Conservation (phyloP, 2,329 filamentous ascomycete species). For the Aureobasidium zeae region DNA sequence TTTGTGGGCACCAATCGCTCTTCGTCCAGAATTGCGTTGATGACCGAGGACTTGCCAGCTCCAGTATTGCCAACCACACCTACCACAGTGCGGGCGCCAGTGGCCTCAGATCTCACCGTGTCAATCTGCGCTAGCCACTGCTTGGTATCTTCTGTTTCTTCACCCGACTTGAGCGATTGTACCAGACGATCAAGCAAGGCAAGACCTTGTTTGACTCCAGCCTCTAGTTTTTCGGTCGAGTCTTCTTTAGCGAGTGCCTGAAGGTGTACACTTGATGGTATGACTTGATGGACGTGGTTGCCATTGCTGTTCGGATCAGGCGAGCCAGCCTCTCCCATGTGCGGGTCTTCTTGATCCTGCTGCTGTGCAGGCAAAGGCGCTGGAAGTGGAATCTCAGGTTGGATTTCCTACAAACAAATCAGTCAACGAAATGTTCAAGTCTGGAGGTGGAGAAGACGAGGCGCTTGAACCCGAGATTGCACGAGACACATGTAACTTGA, state of each 20-base stretch:
- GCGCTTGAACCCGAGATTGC: too few relatives aligned
- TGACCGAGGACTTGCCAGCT: constrained; percentile 52
- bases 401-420: neutral
- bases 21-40: constrained; percentile 55
- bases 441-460: too few relatives aligned
- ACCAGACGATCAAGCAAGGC: constrained; percentile 30
- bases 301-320: neutral
- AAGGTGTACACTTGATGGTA: constrained; percentile 18
- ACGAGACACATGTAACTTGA: too few relatives aligned
- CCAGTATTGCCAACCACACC: constrained; percentile 55
- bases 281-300: neutral
- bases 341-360: neutral
- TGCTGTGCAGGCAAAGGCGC: neutral
- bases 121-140: constrained; percentile 37
- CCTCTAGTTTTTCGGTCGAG: constrained; percentile 31
- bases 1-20: constrained; percentile 48
- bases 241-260: constrained; percentile 28
- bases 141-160: constrained; percentile 26
- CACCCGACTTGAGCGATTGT: constrained; percentile 24
- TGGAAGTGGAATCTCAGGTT: neutral
- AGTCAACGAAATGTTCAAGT: too few relatives aligned
- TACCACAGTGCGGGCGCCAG: constrained; percentile 40
- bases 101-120: constrained; percentile 32
- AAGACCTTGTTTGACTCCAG: constrained; percentile 32
- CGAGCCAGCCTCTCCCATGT: neutral